Base-by-base conservation (phyloP, 371 early-diverging fungal genomes). In the Mucor racemosus region DNA sequence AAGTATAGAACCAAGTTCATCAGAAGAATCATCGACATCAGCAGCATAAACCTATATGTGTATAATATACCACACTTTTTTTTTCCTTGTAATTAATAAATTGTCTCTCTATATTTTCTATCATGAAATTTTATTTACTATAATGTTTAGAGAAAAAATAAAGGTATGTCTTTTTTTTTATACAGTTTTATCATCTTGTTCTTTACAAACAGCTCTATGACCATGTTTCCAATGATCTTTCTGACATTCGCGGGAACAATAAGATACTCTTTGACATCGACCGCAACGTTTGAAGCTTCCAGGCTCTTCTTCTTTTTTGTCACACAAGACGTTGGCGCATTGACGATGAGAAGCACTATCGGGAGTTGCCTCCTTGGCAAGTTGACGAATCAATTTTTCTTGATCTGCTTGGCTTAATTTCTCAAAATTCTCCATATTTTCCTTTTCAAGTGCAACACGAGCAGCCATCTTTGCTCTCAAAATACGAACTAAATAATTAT, bases 221-320 rank as follows among this genome's bases (percentile, higher is more conserved):
- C 86, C 82, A 34, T 67, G 39, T 70, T 86, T 87, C 88, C 88
- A 88, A 66, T 88, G 85, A n/a, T 81, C 79, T 63, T 82, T 82
- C 69, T 88, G 88, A 58, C 88, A 88, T 55, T 84, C 79, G 54
- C 86, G 83, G 33, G 86, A 85, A 71, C 88, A 88, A 50, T 84
- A 88, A 39, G 77, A 72, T 11, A 76, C 78, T 59, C 81, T 78
- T 65, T 85, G 82, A 71, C 88, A 88, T 48, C 80, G 76, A 19
- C 82, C 86, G 58, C 88, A 88, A n/a, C 81, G 76, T 58, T 85
- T 84, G 63, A 84, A 86, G 50, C 80, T 75, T 46, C 84, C 82
- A 62, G 76, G 78, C 44, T 79, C 77, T 42, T 76, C 61, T 68
- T 87, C 88, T n/a, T 66, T 74, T 38, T 85, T 84, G 2, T 79